Conservation (phyloP, 345 rosid species). For the Aquilaria sinensis region DNA sequence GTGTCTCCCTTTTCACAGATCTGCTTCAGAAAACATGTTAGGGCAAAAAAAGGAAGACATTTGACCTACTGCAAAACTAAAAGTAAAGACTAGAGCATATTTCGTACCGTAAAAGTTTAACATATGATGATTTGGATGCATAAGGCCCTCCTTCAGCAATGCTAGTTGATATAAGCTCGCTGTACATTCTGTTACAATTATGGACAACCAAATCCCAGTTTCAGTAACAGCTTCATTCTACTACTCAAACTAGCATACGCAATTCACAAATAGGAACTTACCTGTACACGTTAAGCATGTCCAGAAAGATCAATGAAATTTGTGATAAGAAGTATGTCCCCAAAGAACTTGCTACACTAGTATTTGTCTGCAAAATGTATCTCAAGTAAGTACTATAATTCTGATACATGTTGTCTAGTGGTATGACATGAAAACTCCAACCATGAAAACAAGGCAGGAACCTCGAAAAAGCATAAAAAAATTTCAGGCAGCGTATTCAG, state of each 20-base stretch:
- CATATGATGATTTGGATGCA: conserved; percentile 87
- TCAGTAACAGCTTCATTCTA: neutral
- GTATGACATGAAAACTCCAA: too few species aligned
- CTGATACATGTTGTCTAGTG: too few species aligned
- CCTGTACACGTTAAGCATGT: conserved; percentile 99
- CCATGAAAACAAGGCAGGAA: too few species aligned
- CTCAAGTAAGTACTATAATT: too few species aligned
- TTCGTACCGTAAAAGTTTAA: conserved; percentile 79
- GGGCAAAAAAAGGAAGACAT: neutral
- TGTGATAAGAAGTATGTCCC: conserved; percentile 90
- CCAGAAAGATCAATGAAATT: conserved; percentile 86
- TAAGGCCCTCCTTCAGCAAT: conserved; percentile 92
- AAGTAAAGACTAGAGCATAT: conserved; percentile 5
- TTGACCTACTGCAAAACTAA: neutral
- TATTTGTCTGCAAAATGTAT: conserved; percentile 72
- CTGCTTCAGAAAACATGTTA: conserved; percentile 34
- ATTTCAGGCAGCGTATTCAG: too few species aligned
- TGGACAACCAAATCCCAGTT: conserved; percentile 4
- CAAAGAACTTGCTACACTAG: conserved; percentile 90
- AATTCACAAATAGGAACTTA: conserved; percentile 16
- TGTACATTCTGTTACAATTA: conserved; percentile 81
- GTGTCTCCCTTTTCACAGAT: conserved; percentile 97
- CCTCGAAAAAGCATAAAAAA: too few species aligned
- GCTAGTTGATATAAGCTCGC: conserved; percentile 94
- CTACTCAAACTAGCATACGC: conserved; percentile 1